Base-by-base conservation (phyloP, 1,139 yeast genomes). In the Geotrichum candidum region DNA sequence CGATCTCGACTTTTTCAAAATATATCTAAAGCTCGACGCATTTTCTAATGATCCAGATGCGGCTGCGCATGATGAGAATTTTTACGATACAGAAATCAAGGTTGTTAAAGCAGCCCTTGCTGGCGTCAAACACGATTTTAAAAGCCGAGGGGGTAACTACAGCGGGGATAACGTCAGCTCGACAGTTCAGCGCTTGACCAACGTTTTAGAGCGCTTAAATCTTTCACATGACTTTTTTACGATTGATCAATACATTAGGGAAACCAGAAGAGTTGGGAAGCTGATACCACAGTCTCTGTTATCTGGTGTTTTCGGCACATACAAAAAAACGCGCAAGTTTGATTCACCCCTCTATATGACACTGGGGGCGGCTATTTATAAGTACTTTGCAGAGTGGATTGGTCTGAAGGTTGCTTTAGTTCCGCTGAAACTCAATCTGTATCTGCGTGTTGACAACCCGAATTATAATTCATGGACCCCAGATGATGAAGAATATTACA, bases 301-400 rank as follows among this genome's bases (percentile, higher is more conserved):
- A n/a, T 51, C 46, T 15, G 59, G 55, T 1, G 57, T 56, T 4
- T 53, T 60, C 38, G 25, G 25, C 35, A 18, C 22, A 5, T 53
- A 29, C 50, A n/a, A 41, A 2, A 41, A 41, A 41, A 41, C 48
- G 48, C 48, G 10, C 3, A 41, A 41, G 48, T 41, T 41, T 41
- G 23, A 13, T 9, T 35, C 57, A 10, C 57, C 54, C 11, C 46
- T 58, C 23, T 57, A 55, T 6, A 48, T 50, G 3, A 51, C 54
- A n/a, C 13, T 56, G 56, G 27, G 56, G 18, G 62, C 61, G 1
- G 58, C 60, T 10, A 29, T 62, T 15, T 58, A 56, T 45, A 41
- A 41, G n/a, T 57, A 59, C 50, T 62, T 59, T 53, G 62, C 64
- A 4, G 52, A 51, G 33, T 62, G 62, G 61, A 53, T 62, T n/a